Evolutionary conservation across 2,329 filamentous ascomycete genomes (phyloP).

Genomic region (Diplodia sapinea): DNA sequence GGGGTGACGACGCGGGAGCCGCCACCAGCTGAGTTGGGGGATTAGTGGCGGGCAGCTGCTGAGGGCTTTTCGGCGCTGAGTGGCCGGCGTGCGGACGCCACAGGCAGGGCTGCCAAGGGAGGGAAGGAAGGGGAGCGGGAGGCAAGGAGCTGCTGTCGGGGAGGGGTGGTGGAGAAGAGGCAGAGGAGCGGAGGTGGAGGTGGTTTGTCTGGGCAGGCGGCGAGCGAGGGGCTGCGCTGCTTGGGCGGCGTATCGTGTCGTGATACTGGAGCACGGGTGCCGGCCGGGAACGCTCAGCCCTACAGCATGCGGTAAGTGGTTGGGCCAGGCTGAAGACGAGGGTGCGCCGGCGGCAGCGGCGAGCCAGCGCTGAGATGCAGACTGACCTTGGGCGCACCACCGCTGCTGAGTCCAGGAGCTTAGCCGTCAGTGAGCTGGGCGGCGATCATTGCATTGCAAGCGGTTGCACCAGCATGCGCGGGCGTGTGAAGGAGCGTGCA

Average conservation of each 20-base stretch:
- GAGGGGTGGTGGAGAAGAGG: slow-evolving; percentile 15
- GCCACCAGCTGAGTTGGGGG: slow-evolving; percentile 44
- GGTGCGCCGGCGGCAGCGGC: slow-evolving; percentile 15
- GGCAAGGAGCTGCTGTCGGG: slow-evolving; percentile 25
- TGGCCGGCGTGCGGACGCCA: slow-evolving; percentile 28
- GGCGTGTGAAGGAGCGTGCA: slow-evolving; percentile 23
- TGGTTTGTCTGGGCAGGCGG: slow-evolving; percentile 5
- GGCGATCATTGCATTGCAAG: slow-evolving; percentile 29
- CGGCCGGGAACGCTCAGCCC: slow-evolving; percentile 31
- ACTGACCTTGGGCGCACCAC: slow-evolving; percentile 18
- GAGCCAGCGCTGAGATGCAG: neutral
- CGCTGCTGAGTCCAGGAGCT: slow-evolving; percentile 25
- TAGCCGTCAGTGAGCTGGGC: slow-evolving; percentile 27
- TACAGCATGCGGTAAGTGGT: slow-evolving; percentile 28
- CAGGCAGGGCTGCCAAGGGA: slow-evolving; percentile 28
- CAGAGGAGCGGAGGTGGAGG: slow-evolving; percentile 24
- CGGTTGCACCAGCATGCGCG: slow-evolving; percentile 28
- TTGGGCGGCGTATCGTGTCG: slow-evolving; percentile 26
- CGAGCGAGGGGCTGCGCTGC: slow-evolving; percentile 26
- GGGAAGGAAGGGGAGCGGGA: slow-evolving; percentile 21
- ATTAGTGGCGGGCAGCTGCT: slow-evolving; percentile 29
- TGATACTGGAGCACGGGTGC: slow-evolving; percentile 30
- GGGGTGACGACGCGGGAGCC: slow-evolving; percentile 38
- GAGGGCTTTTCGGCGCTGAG: slow-evolving; percentile 27
- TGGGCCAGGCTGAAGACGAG: slow-evolving; percentile 26